Conservation (phyloP, 306 rosid genomes). For the Sicyos baderoa region DNA sequence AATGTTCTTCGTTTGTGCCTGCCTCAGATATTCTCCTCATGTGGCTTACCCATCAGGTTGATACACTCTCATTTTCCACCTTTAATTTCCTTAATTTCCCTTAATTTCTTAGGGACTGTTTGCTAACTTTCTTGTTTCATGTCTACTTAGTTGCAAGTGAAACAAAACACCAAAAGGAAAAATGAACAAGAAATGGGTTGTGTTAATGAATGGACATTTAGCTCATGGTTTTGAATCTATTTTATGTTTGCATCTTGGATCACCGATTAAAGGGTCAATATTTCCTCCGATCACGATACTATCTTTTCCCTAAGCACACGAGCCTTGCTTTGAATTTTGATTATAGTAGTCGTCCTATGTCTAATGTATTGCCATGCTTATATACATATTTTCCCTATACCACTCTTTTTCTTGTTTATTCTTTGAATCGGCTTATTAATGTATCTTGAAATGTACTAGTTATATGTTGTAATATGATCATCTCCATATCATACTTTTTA, state of each 20-base stretch:
- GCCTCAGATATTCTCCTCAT: slow-evolving; percentile 71
- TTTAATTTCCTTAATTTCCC: not conserved
- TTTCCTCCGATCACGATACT: not conserved
- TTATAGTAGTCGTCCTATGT: not conserved
- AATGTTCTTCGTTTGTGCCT: slow-evolving; percentile 50
- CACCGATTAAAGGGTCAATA: not conserved
- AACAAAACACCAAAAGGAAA: not conserved
- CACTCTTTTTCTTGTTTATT: not conserved
- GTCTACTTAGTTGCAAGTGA: not conserved
- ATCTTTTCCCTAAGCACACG: not conserved
- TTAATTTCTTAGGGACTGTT: not conserved
- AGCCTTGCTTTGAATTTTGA: not conserved
- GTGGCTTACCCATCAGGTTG: slow-evolving; percentile 87
- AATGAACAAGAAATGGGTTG: not conserved
- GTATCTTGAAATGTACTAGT: not conserved
- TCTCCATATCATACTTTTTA: slow-evolving; percentile 4
- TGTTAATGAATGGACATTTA: not conserved
- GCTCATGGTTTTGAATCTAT: not conserved
- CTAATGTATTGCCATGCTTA: not conserved
- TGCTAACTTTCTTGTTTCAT: not conserved
- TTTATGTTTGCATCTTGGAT: slow-evolving; percentile 4
- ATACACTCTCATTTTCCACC: not conserved
- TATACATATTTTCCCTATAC: not conserved
- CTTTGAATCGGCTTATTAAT: not conserved
- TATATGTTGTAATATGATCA: not conserved